Conservation (phyloP, 805 yeast species). For the Lachancea nothofagi region DNA sequence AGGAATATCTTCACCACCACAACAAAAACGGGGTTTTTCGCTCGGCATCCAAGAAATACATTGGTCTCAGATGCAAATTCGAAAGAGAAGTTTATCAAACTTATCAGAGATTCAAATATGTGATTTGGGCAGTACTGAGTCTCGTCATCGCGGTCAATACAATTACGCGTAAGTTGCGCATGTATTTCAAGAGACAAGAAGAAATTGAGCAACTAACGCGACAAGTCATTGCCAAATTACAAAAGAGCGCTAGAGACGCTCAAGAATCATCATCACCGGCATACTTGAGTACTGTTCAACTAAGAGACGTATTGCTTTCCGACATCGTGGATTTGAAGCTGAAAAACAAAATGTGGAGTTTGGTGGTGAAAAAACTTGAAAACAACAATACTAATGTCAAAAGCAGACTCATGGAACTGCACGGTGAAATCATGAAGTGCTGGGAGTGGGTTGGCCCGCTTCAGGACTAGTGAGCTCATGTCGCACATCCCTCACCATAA, state of each 20-base stretch:
- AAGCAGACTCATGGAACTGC: conserved; percentile 58
- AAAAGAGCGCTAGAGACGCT: conserved; percentile 39
- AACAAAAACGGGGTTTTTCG: conserved; percentile 53
- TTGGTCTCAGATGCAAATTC: conserved; percentile 51
- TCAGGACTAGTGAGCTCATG: conserved; percentile 9
- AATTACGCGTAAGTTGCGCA: conserved; percentile 34
- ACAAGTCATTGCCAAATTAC: conserved; percentile 47
- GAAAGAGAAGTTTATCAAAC: conserved; percentile 45
- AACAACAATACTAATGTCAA: conserved; percentile 56
- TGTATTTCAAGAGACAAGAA: conserved; percentile 35
- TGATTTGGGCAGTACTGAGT: conserved; percentile 13
- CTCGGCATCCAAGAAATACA: conserved; percentile 63
- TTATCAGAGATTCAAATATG: conserved; percentile 25
- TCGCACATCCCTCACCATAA: background rate
- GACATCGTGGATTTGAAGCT: conserved; percentile 24
- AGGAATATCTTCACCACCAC: conserved; percentile 34
- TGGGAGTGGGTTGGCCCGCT: conserved; percentile 74
- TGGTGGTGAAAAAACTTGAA: conserved; percentile 52
- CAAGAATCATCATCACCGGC: conserved; percentile 29
- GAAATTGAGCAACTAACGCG: conserved; percentile 42
- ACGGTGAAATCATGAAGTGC: conserved; percentile 81
- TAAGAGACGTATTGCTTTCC: conserved; percentile 57
- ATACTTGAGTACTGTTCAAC: conserved; percentile 63
- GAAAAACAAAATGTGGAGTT: conserved; percentile 52
- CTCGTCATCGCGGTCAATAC: conserved; percentile 21